Evolutionary conservation across 129 eudicot species (phyloP), one percentile per base, ranked within the genome.

Genomic region (Logfia minima): DNA sequence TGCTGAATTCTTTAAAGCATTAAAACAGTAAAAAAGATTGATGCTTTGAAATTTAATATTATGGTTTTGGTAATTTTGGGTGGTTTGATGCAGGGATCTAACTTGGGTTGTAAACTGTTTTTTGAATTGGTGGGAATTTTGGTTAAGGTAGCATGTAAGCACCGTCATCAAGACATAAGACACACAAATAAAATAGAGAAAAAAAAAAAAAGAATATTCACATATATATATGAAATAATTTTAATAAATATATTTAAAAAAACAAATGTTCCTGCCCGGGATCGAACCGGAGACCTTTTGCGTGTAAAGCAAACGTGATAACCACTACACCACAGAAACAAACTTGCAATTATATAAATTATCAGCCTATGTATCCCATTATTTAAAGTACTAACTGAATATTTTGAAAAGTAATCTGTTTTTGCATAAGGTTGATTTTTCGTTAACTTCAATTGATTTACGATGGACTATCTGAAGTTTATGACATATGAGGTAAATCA

Each of bases 201-300:
- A 10, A 2, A 24, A 11, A 13, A 3, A 13, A 9, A 61, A 3
- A 21, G 16, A 19, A 61, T 24, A 10, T 61, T 1, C 34, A 61
- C 4, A 23, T 23, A 61, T 23, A 61, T 3, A 9, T 2, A 24
- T 3, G 5, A 24, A 62, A 9, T 19, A 19, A n/a, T 1, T 11
- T 3, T 11, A 45, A 45, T 13, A 41, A 3, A 43, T 43, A 43
- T 43, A 10, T 11, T 10, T 10, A 0, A 60, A 19, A 22, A 23
- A 23, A 0, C 0, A 8, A n/a, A 8, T 35, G 72, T 39, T 68
- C 56, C 84, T 81, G 84, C 84, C 84, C 77, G 39, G 84, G 80
- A 75, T 75, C 80, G 84, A 75, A 81, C 80, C 63, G 80, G 84
- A 81, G 80, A 81, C 84, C 76, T 81, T 81, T 81, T 43, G 84